Percentiles rank a stretch among this genome's conserved stretches.
phyloP scores from a whole-genome alignment of 23 red algal genomes.

The Chondrus crispus region DNA sequence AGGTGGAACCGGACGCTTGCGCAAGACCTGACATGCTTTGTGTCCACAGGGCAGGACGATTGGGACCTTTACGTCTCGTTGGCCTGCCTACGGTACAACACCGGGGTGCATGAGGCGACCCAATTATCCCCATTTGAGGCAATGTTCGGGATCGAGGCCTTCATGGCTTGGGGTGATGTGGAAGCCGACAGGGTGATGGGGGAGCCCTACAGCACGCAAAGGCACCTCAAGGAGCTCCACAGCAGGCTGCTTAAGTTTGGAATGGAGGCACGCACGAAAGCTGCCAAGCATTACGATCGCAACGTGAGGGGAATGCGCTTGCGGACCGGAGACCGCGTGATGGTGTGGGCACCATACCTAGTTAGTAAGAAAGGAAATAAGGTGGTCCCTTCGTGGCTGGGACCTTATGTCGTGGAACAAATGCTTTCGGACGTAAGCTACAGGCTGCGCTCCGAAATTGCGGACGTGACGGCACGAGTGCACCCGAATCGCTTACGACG shows the following conservation, averaged over 20 bases:
- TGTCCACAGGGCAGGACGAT: background rate
- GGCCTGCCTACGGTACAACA: background rate
- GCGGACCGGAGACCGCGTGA: background rate
- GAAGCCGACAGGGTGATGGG: background rate
- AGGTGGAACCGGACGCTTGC: background rate
- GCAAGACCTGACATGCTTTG: background rate
- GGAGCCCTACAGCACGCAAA: background rate
- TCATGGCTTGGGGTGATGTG: background rate
- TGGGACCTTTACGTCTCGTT: background rate
- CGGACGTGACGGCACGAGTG: background rate
- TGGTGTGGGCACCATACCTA: background rate
- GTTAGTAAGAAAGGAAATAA: background rate
- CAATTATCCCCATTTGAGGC: background rate
- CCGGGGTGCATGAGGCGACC: background rate
- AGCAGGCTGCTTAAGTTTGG: background rate
- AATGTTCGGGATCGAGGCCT: background rate
- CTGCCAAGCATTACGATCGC: background rate
- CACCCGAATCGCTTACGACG: background rate
- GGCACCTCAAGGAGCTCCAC: background rate
- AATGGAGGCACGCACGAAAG: background rate
- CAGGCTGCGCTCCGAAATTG: background rate
- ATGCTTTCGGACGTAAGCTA: background rate
- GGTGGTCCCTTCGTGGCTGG: background rate
- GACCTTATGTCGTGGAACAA: background rate
- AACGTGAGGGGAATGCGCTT: background rate